A percentile compares a stretch with the other conserved stretches of the same genome.
phyloP scores from a whole-genome alignment of 2,329 filamentous ascomycete species.

The Bipolaris zeicola region DNA sequence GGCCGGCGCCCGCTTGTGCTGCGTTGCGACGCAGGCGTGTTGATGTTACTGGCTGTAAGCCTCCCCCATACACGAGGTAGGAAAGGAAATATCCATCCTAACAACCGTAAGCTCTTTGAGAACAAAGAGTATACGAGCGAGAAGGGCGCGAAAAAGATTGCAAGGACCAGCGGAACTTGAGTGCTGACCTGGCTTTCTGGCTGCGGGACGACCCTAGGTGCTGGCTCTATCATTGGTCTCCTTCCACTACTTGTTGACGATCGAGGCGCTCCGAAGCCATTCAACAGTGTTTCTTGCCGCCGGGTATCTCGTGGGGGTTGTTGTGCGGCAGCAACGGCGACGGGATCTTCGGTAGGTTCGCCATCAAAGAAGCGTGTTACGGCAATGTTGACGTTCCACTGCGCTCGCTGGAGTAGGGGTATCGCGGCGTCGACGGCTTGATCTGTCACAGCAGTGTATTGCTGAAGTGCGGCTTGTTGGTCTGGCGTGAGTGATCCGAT shows the following conservation, averaged over 20 bases:
- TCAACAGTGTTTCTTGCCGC: conserved; percentile 73
- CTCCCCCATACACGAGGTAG: conserved; percentile 67
- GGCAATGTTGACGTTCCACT: conserved; percentile 98
- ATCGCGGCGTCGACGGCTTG: conserved; percentile 79
- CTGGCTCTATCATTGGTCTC: conserved; percentile 62
- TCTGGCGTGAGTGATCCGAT: conserved; percentile 72
- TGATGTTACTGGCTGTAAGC: conserved; percentile 56
- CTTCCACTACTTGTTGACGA: conserved; percentile 41
- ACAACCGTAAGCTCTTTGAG: conserved; percentile 70
- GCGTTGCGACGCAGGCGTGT: conserved; percentile 52
- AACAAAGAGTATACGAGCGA: conserved; percentile 76
- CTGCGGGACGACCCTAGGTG: conserved; percentile 83
- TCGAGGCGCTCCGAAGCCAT: conserved; percentile 49
- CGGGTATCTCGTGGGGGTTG: conserved; percentile 67
- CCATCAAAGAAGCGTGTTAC: conserved; percentile 98
- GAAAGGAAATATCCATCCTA: conserved; percentile 81
- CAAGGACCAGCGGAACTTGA: conserved; percentile 75
- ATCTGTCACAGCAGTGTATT: conserved; percentile 86
- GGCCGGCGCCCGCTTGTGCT: conserved; percentile 74
- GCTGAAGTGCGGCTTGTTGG: conserved; percentile 84
- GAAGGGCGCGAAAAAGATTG: conserved; percentile 81
- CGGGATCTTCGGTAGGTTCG: conserved; percentile 76
- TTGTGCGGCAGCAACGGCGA: conserved; percentile 71
- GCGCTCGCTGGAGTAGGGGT: conserved; percentile 78
- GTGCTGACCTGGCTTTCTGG: conserved; percentile 68